Conservation (phyloP, 257 asterid genomes). For the Penstemon barbatus region DNA sequence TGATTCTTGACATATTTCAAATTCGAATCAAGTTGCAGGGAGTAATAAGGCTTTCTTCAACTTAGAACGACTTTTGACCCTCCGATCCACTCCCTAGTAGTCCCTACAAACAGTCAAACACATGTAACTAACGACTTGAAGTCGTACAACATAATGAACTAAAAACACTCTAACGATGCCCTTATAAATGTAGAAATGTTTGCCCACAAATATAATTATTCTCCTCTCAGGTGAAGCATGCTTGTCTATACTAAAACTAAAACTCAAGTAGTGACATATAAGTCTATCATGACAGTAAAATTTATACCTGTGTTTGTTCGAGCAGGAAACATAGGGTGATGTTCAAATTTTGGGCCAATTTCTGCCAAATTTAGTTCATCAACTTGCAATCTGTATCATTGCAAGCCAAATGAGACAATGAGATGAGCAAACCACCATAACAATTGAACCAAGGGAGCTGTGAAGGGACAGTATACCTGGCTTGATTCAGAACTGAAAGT, state of each 20-base stretch:
- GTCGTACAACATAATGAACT: not conserved
- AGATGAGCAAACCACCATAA: not conserved
- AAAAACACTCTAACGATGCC: not conserved
- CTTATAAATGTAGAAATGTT: not conserved
- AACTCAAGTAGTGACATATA: not conserved
- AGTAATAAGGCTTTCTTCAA: too few species aligned
- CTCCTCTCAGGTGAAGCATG: not conserved
- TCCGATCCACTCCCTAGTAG: too few species aligned
- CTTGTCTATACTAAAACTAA: not conserved
- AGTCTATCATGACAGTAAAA: slow-evolving; percentile 17
- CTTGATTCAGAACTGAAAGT: slow-evolving; percentile 56
- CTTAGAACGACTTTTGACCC: too few species aligned
- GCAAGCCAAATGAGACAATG: not conserved
- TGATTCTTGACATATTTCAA: too few species aligned
- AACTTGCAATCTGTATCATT: slow-evolving; percentile 61
- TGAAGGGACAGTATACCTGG: slow-evolving; percentile 36
- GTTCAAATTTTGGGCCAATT: slow-evolving; percentile 89
- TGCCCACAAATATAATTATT: too few species aligned
- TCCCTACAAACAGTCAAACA: too few species aligned
- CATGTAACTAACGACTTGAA: not conserved
- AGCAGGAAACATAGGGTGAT: slow-evolving; percentile 76
- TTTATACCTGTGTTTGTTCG: slow-evolving; percentile 85
- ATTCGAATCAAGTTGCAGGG: too few species aligned
- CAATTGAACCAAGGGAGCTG: slow-evolving; percentile 4
- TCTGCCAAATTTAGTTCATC: slow-evolving; percentile 72